phyloP scores from a whole-genome alignment of 208 protist species.

The Porcisia deanei region DNA sequence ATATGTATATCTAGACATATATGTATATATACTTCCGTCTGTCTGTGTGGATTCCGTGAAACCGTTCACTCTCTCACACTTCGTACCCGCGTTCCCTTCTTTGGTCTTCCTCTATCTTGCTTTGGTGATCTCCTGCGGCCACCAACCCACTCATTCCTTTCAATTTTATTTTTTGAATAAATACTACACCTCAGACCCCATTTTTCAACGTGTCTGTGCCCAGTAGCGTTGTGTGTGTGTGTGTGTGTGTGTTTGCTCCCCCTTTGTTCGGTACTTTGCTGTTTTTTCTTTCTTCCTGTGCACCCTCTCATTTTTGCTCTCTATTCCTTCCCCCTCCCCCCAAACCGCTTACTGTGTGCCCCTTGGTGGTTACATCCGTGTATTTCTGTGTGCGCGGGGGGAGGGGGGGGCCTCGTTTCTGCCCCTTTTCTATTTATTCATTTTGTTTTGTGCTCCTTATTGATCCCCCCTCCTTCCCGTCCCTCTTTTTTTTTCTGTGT shows the following conservation, averaged over 20 bases:
- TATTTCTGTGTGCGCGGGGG: too few relatives aligned
- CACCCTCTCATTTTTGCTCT: background rate
- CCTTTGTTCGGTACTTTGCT: background rate
- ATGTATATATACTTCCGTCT: background rate
- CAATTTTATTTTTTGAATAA: background rate
- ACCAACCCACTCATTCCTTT: too few relatives aligned
- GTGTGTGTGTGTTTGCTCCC: background rate
- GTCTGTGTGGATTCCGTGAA: too few relatives aligned
- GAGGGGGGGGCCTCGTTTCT: too few relatives aligned
- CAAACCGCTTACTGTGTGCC: background rate
- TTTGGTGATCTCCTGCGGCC: too few relatives aligned
- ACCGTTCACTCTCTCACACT: too few relatives aligned
- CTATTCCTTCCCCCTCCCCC: background rate
- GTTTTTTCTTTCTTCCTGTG: background rate
- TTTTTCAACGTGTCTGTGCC: background rate
- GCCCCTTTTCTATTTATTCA: background rate
- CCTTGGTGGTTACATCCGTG: too few relatives aligned
- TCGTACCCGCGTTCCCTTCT: too few relatives aligned
- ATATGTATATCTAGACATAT: background rate
- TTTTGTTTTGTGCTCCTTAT: too few relatives aligned
- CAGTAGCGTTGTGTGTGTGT: too few relatives aligned
- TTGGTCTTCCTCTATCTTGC: too few relatives aligned
- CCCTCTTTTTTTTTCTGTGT: constrained; percentile 8
- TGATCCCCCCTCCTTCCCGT: background rate
- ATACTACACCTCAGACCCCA: background rate